Evolutionary conservation across 176 grass and related monocot genomes (phyloP).

Genomic region (Zea luxurians): DNA sequence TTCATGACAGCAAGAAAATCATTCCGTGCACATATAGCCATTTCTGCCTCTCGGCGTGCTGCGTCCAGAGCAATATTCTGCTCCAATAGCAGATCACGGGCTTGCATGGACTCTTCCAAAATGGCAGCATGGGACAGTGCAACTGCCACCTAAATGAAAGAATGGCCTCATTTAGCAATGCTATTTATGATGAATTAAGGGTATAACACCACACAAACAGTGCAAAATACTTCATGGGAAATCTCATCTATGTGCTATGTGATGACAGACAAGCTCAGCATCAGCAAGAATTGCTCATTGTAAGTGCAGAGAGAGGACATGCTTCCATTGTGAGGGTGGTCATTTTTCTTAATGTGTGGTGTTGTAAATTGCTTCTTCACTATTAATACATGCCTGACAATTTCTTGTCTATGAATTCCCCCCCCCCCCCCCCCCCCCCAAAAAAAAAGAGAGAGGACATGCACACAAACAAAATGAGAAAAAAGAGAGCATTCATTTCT

Average conservation of each 20-base stretch:
- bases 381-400: too few species aligned
- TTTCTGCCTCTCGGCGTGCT: conserved; percentile 79
- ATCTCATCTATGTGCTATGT: conserved; percentile 1
- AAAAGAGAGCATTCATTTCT: not conserved
- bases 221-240: conserved; percentile 28
- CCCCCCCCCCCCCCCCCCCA: too few species aligned
- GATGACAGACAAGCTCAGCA: not conserved
- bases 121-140: conserved; percentile 95
- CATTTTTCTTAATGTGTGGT: too few species aligned
- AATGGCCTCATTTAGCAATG: conserved; percentile 1
- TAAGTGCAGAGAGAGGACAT: not conserved
- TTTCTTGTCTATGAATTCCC: too few species aligned
- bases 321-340: too few species aligned
- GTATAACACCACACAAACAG: not conserved
- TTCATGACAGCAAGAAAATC: conserved; percentile 98
- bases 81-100: conserved; percentile 79
- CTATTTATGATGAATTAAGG: conserved; percentile 25
- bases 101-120: conserved; percentile 89
- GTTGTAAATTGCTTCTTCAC: too few species aligned
- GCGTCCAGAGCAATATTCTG: conserved; percentile 86
- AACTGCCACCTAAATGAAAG: conserved; percentile 74
- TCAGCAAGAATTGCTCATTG: not conserved
- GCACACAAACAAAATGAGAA: not conserved
- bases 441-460: not conserved
- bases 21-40: conserved; percentile 82